A percentile compares a stretch with the other conserved stretches of the same genome.
phyloP scores from a whole-genome alignment of 2,329 filamentous ascomycete species.

The Fusarium setosum region DNA sequence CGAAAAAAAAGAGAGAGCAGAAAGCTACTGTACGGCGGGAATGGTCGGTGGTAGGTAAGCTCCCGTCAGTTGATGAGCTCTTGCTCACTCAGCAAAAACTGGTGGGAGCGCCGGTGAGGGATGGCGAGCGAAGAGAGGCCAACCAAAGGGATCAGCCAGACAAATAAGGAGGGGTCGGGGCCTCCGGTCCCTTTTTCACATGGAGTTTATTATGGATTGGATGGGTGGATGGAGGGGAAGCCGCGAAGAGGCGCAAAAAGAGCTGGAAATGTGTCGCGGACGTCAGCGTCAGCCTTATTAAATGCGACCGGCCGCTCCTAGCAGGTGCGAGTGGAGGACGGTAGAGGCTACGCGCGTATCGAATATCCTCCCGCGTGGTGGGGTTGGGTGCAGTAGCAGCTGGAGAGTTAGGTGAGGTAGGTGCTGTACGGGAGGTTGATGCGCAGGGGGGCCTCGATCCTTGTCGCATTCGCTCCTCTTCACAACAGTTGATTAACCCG shows the following conservation, averaged over 20 bases:
- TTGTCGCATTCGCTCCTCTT: constrained; percentile 2
- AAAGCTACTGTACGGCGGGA: neutral
- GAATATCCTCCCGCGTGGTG: constrained; percentile 20
- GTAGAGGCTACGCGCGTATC: constrained; percentile 25
- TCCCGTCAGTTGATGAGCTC: neutral
- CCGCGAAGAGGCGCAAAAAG: constrained; percentile 5
- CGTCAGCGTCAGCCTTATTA: constrained; percentile 40
- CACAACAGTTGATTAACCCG: too few relatives aligned
- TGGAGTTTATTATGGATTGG: neutral
- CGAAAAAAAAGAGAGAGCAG: neutral
- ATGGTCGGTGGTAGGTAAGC: neutral
- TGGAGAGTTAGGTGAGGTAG: too few relatives aligned
- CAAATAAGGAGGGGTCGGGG: constrained; percentile 18
- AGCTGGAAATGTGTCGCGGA: constrained; percentile 10
- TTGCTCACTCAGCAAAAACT: constrained; percentile 7
- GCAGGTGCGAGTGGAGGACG: too few relatives aligned
- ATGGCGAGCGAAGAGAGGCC: constrained; percentile 13
- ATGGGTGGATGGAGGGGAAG: neutral
- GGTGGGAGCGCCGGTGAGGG: constrained; percentile 8
- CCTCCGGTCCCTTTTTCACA: constrained; percentile 22
- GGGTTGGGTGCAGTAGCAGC: constrained; percentile 20
- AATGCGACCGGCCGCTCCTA: constrained; percentile 11
- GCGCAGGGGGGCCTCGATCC: constrained; percentile 1
- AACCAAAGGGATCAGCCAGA: constrained; percentile 14
- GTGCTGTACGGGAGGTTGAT: too few relatives aligned